Evolutionary conservation across 1,139 yeast species (phyloP).

Genomic region (Protomyces lactucae-debilis): DNA sequence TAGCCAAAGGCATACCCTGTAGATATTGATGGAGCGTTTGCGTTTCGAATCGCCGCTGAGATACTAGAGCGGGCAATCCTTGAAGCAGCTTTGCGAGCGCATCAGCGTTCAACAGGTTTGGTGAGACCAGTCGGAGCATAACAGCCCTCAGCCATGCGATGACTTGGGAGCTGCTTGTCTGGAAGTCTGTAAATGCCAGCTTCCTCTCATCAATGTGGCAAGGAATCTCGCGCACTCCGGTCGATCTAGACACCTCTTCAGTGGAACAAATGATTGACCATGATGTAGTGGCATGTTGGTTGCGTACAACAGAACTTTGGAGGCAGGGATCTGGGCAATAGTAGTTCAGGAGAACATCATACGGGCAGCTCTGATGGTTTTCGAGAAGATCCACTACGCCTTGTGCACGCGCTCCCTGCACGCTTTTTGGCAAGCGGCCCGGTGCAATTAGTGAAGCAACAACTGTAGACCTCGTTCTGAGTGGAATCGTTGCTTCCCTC

Average conservation of each 20-base stretch:
- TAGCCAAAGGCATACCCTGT: conserved; percentile 40
- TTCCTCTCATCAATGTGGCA: background rate
- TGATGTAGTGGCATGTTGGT: no score
- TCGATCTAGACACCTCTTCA: no score
- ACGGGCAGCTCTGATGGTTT: conserved; percentile 32
- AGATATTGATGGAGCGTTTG: conserved; percentile 39
- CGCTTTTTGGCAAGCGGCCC: background rate
- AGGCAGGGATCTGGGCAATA: conserved; percentile 30
- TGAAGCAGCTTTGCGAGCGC: background rate
- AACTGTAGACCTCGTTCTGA: no score
- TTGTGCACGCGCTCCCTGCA: background rate
- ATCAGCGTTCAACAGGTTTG: background rate
- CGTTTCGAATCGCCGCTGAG: conserved; percentile 38
- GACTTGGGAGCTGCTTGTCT: background rate
- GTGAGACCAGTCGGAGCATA: background rate
- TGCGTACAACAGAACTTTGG: background rate
- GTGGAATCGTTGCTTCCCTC: background rate
- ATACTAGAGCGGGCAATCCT: conserved; percentile 41
- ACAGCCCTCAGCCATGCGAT: conserved; percentile 42
- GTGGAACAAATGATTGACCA: no score
- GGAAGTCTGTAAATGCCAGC: background rate
- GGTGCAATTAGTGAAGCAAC: background rate
- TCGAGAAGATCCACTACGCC: conserved; percentile 7
- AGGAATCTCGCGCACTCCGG: no score
- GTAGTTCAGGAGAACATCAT: conserved; percentile 31